Conservation (phyloP, 306 rosid genomes). For the Chamaecrista fasciculata region DNA sequence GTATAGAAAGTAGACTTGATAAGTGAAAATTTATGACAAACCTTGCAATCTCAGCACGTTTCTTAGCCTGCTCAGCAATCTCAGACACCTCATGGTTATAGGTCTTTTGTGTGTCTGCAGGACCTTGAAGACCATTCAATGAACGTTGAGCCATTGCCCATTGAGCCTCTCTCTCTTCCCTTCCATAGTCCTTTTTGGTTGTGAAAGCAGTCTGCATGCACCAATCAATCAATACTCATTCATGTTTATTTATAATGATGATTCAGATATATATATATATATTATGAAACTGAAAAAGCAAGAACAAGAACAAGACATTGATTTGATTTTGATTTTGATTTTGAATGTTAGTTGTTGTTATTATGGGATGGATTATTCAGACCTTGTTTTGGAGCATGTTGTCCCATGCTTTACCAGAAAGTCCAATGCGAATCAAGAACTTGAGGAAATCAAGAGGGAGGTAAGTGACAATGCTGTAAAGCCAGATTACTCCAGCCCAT, state of each 20-base stretch:
- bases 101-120: constrained; percentile 22
- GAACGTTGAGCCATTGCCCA: constrained; percentile 81
- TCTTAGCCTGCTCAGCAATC: constrained; percentile 79
- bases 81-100: constrained; percentile 47
- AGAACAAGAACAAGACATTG: too few species aligned
- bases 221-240: too few species aligned
- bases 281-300: too few species aligned
- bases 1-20: not conserved
- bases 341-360: too few species aligned
- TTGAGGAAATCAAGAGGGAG: constrained; percentile 82
- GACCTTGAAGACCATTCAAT: constrained; percentile 56
- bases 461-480: constrained; percentile 69
- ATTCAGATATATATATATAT: too few species aligned
- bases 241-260: too few species aligned
- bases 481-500: constrained; percentile 90
- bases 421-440: constrained; percentile 53
- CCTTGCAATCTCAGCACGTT: constrained; percentile 89
- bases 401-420: constrained; percentile 76
- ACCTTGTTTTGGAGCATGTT: constrained; percentile 63
- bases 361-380: not conserved
- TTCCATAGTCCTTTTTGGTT: constrained; percentile 74
- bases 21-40: not conserved
- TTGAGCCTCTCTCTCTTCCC: constrained; percentile 76
- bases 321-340: too few species aligned
- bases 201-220: constrained; percentile 74